Evolutionary conservation across 805 yeast species (phyloP).

Genomic region (Kodamaea hsintzibuensis): DNA sequence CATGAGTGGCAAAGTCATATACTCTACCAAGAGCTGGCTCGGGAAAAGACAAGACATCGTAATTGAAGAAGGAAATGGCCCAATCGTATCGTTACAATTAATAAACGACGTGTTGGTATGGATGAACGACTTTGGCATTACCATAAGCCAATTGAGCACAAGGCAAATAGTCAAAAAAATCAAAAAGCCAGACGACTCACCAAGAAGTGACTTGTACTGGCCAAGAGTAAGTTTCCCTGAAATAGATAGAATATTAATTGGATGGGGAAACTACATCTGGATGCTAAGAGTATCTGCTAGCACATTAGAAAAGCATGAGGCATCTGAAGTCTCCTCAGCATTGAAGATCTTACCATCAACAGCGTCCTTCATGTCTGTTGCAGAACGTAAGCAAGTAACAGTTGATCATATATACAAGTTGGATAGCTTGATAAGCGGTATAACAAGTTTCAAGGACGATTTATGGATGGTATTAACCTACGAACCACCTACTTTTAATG

Average conservation of each 20-base stretch:
- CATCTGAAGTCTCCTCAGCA: slow-evolving; percentile 10
- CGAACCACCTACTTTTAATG: slow-evolving; percentile 36
- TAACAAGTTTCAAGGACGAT: slow-evolving; percentile 74
- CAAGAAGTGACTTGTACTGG: slow-evolving; percentile 78
- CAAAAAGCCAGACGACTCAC: slow-evolving; percentile 55
- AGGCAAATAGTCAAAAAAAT: slow-evolving; percentile 51
- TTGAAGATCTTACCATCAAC: slow-evolving; percentile 48
- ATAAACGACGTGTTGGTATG: slow-evolving; percentile 71
- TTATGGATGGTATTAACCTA: slow-evolving; percentile 61
- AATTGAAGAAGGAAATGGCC: slow-evolving; percentile 61
- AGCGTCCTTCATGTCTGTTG: slow-evolving; percentile 47
- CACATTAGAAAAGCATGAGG: slow-evolving; percentile 7
- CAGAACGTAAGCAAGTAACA: slow-evolving; percentile 42
- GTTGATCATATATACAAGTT: slow-evolving; percentile 50
- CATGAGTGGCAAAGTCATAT: slow-evolving; percentile 76
- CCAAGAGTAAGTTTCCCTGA: slow-evolving; percentile 74
- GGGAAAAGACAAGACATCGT: slow-evolving; percentile 74
- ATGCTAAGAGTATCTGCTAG: slow-evolving; percentile 45
- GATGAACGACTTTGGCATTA: slow-evolving; percentile 82
- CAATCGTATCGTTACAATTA: slow-evolving; percentile 67
- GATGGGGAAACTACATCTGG: slow-evolving; percentile 86
- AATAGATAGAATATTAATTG: slow-evolving; percentile 65
- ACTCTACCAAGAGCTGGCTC: slow-evolving; percentile 82
- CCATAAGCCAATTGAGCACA: slow-evolving; percentile 59
- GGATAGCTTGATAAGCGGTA: slow-evolving; percentile 68